Percentiles rank a stretch among this genome's conserved stretches.
Evolutionary conservation across 805 yeast species (phyloP).

Genomic region (Yarrowia alimentaria): DNA sequence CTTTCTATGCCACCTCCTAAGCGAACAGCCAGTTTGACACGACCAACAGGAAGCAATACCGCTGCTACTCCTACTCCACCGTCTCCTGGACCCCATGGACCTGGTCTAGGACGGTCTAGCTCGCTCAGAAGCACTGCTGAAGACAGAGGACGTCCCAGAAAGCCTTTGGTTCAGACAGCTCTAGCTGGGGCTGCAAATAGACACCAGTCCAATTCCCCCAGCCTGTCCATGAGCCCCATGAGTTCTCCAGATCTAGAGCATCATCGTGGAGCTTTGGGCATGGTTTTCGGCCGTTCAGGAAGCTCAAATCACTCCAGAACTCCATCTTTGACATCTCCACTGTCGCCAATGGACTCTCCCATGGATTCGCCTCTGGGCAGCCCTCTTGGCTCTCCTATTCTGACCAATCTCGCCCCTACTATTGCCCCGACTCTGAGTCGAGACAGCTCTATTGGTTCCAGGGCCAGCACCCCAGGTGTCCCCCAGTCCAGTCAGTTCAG

Average conservation of each 20-base stretch:
- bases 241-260: background rate
- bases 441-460: no score
- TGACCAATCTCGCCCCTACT: constrained; percentile 5
- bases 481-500: background rate
- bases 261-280: constrained; percentile 3
- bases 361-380: constrained; percentile 4
- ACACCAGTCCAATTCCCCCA: background rate
- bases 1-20: constrained; percentile 23
- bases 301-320: constrained; percentile 2
- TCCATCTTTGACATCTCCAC: background rate
- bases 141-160: constrained; percentile 6
- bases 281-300: constrained; percentile 2
- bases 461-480: no score
- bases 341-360: constrained; percentile 6
- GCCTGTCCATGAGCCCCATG: background rate
- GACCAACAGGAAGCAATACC: no score
- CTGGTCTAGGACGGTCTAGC: constrained; percentile 1
- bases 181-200: constrained; percentile 5
- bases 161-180: constrained; percentile 5
- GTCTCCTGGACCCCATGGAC: background rate
- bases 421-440: constrained; percentile 1
- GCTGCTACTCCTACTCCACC: no score
- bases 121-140: constrained; percentile 7
- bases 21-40: no score
- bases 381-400: constrained; percentile 6